phyloP scores from a whole-genome alignment of 805 yeast species.

The Candida silvicultrix region DNA sequence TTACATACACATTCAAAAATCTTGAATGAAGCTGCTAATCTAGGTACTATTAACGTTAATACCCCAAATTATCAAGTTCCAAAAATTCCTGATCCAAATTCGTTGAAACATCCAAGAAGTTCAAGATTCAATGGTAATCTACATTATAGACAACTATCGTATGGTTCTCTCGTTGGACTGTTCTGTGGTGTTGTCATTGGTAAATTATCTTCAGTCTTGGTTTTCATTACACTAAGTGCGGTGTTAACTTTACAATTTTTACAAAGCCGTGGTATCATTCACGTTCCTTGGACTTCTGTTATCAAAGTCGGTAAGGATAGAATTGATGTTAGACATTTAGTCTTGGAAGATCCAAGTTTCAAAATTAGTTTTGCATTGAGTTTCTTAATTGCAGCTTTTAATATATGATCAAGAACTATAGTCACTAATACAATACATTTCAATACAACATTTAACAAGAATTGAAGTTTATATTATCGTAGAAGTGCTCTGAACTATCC shows the following conservation, averaged over 20 bases:
- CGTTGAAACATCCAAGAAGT: constrained; percentile 5
- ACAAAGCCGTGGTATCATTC: constrained; percentile 47
- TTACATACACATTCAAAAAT: constrained; percentile 17
- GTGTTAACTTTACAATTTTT: constrained; percentile 37
- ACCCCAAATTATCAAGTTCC: constrained; percentile 1
- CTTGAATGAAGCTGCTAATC: constrained; percentile 19
- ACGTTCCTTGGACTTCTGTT: constrained; percentile 33
- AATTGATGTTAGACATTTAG: constrained; percentile 42
- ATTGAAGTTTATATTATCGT: no score
- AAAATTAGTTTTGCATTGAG: constrained; percentile 48
- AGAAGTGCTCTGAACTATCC: no score
- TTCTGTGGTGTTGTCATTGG: constrained; percentile 53
- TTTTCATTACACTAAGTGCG: constrained; percentile 41
- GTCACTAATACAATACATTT: no score
- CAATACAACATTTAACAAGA: no score
- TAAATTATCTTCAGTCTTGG: constrained; percentile 48
- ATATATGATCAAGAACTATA: constrained; percentile 18
- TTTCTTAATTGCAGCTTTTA: constrained; percentile 56
- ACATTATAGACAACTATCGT: constrained; percentile 50
- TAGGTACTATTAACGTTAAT: constrained; percentile 16
- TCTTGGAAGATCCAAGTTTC: constrained; percentile 56
- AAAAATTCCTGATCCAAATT: constrained; percentile 3
- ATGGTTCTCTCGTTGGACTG: constrained; percentile 57
- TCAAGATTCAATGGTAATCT: constrained; percentile 36
- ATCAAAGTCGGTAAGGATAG: constrained; percentile 29